Evolutionary conservation across 1,284 basidiomycete species (phyloP).

Genomic region (Apiotrichum brassicae): DNA sequence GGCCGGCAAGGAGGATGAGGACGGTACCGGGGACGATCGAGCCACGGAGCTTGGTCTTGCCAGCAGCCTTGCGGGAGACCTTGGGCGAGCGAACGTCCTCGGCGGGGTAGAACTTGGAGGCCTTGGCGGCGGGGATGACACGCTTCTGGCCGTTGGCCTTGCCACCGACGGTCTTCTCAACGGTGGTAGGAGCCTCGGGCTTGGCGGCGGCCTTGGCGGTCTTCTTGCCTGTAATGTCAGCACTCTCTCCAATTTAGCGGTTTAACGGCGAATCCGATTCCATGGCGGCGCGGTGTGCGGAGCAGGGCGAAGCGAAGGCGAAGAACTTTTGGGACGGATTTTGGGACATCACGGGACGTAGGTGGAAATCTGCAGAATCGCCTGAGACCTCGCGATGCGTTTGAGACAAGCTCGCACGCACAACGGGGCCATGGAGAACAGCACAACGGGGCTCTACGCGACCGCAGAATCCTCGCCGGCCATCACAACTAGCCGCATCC

Average conservation of each 20-base stretch:
- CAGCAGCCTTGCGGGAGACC: conserved; percentile 80
- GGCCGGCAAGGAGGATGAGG: conserved; percentile 93
- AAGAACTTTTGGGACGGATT: too few relatives aligned
- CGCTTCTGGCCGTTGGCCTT: conserved; percentile 89
- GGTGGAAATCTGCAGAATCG: too few relatives aligned
- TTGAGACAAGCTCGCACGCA: too few relatives aligned
- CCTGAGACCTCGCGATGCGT: too few relatives aligned
- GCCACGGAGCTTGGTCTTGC: conserved; percentile 64
- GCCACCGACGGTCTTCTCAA: conserved; percentile 80
- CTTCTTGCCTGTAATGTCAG: conserved; percentile 56
- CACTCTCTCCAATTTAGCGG: not conserved
- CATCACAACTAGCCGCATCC: too few relatives aligned
- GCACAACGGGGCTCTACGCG: too few relatives aligned
- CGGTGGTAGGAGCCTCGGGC: conserved; percentile 50
- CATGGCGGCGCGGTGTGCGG: too few relatives aligned
- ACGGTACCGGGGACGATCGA: conserved; percentile 92
- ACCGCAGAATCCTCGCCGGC: too few relatives aligned
- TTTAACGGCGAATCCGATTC: too few relatives aligned
- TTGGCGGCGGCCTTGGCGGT: conserved; percentile 62
- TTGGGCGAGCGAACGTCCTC: conserved; percentile 89
- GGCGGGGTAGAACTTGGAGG: conserved; percentile 92
- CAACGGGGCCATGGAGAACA: too few relatives aligned
- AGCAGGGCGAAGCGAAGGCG: too few relatives aligned
- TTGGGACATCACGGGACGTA: too few relatives aligned
- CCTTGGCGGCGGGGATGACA: conserved; percentile 73